A percentile compares a stretch with the other conserved stretches of the same genome.
These are phyloP conservation scores for Xylaria cubensis DNA, from an alignment of 495 filamentous ascomycete species.

Conservation along the genomic window DNA sequence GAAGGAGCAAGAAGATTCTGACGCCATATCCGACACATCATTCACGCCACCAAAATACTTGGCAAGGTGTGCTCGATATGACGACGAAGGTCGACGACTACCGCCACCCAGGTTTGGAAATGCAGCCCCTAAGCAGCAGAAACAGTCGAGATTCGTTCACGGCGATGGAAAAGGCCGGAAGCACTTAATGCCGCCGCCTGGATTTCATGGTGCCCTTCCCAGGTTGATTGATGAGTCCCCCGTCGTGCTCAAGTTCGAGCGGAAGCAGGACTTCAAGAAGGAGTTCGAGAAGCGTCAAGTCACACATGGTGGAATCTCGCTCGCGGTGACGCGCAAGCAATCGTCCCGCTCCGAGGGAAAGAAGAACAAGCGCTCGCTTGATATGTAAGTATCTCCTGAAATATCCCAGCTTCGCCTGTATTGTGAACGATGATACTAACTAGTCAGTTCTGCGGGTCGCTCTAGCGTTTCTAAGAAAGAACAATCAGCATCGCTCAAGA, in stretches of 20 bases:
- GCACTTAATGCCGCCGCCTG: background rate
- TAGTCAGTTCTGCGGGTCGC: background rate
- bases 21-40: constrained; percentile 16
- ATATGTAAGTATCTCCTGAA: background rate
- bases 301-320: constrained; percentile 7
- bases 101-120: background rate
- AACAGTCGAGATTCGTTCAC: background rate
- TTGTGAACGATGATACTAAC: background rate
- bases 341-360: background rate
- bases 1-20: background rate
- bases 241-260: background rate
- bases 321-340: background rate
- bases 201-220: background rate
- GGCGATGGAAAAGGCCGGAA: background rate
- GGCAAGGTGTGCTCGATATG: background rate
- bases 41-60: constrained; percentile 13
- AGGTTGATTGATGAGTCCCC: background rate
- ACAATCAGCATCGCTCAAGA: background rate
- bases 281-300: background rate
- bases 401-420: background rate
- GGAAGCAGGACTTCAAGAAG: constrained; percentile 3
- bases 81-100: background rate
- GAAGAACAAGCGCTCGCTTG: background rate
- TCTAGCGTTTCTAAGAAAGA: background rate
- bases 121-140: background rate